Conservation (phyloP, 108 stramenopile genomes). For the Cafeteria roenbergensis region DNA sequence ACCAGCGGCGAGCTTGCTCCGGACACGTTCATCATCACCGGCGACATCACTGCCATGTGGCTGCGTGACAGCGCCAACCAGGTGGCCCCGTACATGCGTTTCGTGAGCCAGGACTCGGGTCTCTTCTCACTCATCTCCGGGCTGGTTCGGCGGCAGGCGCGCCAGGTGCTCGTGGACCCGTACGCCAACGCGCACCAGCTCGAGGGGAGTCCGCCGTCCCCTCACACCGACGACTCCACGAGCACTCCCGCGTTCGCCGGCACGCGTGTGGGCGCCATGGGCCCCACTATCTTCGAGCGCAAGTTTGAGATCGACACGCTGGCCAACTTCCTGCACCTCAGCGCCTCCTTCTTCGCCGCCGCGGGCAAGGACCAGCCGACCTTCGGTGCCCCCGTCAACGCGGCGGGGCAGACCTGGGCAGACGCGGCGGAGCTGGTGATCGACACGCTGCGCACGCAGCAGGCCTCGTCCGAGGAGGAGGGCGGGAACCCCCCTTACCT, state of each 20-base stretch:
- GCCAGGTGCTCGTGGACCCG: constrained; percentile 49
- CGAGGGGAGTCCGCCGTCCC: not conserved
- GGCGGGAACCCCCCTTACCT: constrained; percentile 16
- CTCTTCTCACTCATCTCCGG: constrained; percentile 43
- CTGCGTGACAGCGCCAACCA: constrained; percentile 57
- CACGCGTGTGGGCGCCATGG: constrained; percentile 2
- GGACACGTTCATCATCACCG: constrained; percentile 60
- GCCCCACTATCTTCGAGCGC: constrained; percentile 21
- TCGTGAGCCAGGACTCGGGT: constrained; percentile 30
- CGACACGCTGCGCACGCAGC: constrained; percentile 15
- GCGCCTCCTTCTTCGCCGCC: not conserved
- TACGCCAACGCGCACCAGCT: constrained; percentile 44
- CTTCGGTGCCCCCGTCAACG: not conserved
- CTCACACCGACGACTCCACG: constrained; percentile 15
- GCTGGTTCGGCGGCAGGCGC: constrained; percentile 43
- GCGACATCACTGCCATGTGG: constrained; percentile 62
- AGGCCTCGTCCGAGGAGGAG: constrained; percentile 7
- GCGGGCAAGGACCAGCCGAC: not conserved
- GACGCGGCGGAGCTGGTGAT: constrained; percentile 3
- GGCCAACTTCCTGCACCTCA: constrained; percentile 22
- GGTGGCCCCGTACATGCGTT: constrained; percentile 40
- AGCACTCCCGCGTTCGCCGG: constrained; percentile 5
- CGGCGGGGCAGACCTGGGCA: not conserved
- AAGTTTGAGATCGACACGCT: constrained; percentile 31
- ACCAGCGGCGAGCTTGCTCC: constrained; percentile 12